A percentile compares a stretch with the other conserved stretches of the same genome.
Conservation (phyloP, 495 filamentous ascomycete genomes). For the Aspergillus sparsus region DNA sequence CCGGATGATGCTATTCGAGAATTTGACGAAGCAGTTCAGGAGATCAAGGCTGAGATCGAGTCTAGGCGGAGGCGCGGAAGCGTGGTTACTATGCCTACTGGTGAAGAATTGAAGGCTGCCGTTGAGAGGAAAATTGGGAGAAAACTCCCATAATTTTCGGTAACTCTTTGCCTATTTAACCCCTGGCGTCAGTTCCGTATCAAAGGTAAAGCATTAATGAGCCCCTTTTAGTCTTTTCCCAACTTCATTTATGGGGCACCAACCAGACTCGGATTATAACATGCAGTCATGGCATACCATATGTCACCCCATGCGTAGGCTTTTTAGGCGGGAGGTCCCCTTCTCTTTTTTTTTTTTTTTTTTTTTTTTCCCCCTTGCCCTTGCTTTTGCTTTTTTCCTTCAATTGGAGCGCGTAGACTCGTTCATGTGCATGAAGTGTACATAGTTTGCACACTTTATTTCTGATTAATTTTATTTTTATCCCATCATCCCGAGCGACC, state of each 20-base stretch:
- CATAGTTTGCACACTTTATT: no score
- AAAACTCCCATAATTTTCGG: conserved; percentile 29
- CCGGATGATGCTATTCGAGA: conserved; percentile 74
- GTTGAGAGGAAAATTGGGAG: conserved; percentile 50
- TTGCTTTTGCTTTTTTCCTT: no score
- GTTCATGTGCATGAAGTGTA: no score
- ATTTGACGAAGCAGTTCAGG: conserved; percentile 74
- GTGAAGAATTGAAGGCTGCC: conserved; percentile 47
- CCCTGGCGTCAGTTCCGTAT: neutral
- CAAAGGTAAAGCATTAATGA: neutral
- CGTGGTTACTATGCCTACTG: conserved; percentile 48
- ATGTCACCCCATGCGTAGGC: no score
- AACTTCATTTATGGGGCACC: neutral
- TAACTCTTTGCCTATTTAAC: neutral
- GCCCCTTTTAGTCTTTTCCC: neutral
- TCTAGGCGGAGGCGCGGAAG: conserved; percentile 56
- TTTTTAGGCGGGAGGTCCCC: no score
- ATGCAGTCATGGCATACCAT: no score
- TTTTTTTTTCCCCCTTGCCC: no score
- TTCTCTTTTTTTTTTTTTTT: no score
- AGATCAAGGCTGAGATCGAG: conserved; percentile 72
- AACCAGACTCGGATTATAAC: no score
- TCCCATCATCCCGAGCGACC: no score
- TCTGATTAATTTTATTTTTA: no score
- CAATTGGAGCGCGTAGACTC: no score